Conservation (phyloP, 1,284 basidiomycete species). For the Athelia psychrophila region DNA sequence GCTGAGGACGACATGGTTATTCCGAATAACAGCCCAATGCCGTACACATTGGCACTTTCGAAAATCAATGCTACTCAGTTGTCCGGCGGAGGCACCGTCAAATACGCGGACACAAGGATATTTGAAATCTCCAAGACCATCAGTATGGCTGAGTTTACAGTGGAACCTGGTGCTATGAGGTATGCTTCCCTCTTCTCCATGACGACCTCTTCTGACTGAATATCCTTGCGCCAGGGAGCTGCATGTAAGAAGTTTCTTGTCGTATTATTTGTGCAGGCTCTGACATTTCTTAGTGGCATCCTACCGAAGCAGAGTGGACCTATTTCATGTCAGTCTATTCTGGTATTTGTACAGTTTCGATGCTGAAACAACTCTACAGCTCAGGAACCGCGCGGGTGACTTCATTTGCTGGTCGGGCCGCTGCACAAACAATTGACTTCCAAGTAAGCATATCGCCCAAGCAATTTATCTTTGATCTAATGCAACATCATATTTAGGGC, state of each 20-base stretch:
- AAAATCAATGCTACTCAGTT: slow-evolving; percentile 47
- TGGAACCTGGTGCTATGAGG: slow-evolving; percentile 66
- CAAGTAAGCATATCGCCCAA: slow-evolving; percentile 30
- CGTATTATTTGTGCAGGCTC: background rate
- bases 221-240: slow-evolving; percentile 38
- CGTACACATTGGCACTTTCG: slow-evolving; percentile 56
- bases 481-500: slow-evolving; percentile 20
- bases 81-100: slow-evolving; percentile 57
- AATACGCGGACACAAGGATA: slow-evolving; percentile 56
- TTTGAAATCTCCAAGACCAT: slow-evolving; percentile 55
- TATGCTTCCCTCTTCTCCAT: slow-evolving; percentile 16
- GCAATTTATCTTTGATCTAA: background rate
- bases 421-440: slow-evolving; percentile 68
- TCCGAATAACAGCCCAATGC: slow-evolving; percentile 47
- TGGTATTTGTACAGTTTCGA: background rate
- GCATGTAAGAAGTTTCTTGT: slow-evolving; percentile 23
- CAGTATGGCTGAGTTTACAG: slow-evolving; percentile 63
- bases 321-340: slow-evolving; percentile 39
- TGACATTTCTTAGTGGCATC: slow-evolving; percentile 56
- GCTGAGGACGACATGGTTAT: slow-evolving; percentile 40
- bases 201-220: background rate
- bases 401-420: slow-evolving; percentile 57
- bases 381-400: slow-evolving; percentile 59
- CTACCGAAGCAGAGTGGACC: slow-evolving; percentile 67
- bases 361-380: slow-evolving; percentile 25